A percentile compares a stretch with the other conserved stretches of the same genome.
Conservation (phyloP, 2,329 filamentous ascomycete species). For the Aspergillus sp. region DNA sequence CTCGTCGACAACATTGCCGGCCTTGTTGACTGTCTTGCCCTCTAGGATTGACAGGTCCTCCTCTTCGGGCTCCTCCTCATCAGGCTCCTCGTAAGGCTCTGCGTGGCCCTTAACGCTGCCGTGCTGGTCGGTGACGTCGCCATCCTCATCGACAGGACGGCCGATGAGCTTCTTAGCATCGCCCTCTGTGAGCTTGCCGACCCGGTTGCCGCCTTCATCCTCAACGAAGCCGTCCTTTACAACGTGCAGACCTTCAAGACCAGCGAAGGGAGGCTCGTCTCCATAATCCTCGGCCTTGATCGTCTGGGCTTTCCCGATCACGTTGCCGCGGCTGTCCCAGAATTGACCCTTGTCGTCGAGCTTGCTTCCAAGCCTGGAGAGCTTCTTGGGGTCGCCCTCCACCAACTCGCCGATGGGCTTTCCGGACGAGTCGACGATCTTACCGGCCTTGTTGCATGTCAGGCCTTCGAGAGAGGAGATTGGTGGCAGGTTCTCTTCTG, state of each 20-base stretch:
- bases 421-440: conserved; percentile 42
- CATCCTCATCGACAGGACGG: conserved; percentile 75
- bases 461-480: conserved; percentile 41
- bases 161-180: conserved; percentile 72
- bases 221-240: conserved; percentile 62
- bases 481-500: conserved; percentile 35
- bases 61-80: conserved; percentile 49
- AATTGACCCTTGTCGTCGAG: conserved; percentile 63
- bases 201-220: conserved; percentile 74
- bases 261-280: conserved; percentile 46
- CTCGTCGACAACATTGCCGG: conserved; percentile 61
- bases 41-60: conserved; percentile 60
- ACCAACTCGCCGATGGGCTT: conserved; percentile 57
- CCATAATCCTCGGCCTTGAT: conserved; percentile 40
- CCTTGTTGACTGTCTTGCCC: conserved; percentile 64
- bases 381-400: conserved; percentile 65
- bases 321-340: conserved; percentile 62
- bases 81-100: conserved; percentile 53
- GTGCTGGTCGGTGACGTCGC: conserved; percentile 77
- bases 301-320: conserved; percentile 60
- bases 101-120: conserved; percentile 61
- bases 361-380: conserved; percentile 40
- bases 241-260: conserved; percentile 56
- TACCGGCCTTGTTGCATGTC: conserved; percentile 46
- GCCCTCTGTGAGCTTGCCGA: conserved; percentile 70